Evolutionary conservation across 257 asterid species (phyloP), one percentile per base, ranked within the genome.

Genomic region (Eucommia ulmoides): DNA sequence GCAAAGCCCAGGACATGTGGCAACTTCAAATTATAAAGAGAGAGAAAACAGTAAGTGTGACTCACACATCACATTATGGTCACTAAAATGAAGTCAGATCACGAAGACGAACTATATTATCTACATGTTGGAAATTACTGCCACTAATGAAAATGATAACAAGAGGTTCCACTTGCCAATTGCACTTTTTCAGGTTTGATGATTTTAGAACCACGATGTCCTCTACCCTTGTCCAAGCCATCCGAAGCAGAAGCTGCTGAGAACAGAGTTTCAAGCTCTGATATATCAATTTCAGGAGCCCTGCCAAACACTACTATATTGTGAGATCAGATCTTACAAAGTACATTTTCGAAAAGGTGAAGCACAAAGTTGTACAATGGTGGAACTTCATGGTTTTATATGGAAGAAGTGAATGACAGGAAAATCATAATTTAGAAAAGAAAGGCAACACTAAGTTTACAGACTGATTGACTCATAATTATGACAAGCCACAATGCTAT

Each of bases 191-290:
- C 97, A 52, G 95, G 95, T 76, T 84, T 88, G 75, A 65, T 78
- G 52, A 79, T 72, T 63, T 88, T 88, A 45, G 95, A 64, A 68
- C 82, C 87, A 58, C 95, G 95, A 50, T 72, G 57, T 22, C 66
- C 77, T 65, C 88, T 93, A 44, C 66, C 84, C 72, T 84, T 88
- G 52, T 59, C 77, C 59, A 69, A 54, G 18, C 72, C 74, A 65
- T 84, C 97, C 52, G 94, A 65, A 69, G 84, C 78, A 65, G 97
- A 82, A 60, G 95, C 97, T 56, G 84, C 83, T 2, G 97, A 88
- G 78, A 88, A 88, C 60, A 84, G 85, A 81, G 86, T 88, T 76
- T 84, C 94, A 62, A 88, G 95, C 84, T 88, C 97, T 52, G 83
- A 67, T 58, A 88, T 82, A 69, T 88, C 97, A 67, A 88, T 88